These are phyloP conservation scores for Marsdenia floribunda DNA, from an alignment of 257 asterid genomes.

Conservation along the genomic window DNA sequence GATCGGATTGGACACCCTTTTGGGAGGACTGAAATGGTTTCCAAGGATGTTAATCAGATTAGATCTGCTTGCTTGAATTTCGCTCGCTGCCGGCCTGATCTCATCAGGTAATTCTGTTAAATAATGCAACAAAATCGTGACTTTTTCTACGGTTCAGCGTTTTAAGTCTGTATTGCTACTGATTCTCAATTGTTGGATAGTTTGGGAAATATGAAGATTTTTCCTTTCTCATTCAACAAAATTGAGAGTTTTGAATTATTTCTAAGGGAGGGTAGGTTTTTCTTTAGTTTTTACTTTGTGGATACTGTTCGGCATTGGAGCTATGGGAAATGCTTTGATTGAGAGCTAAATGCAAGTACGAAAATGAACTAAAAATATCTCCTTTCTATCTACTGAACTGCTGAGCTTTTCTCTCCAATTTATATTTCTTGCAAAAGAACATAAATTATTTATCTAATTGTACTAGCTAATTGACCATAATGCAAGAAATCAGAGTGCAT, in stretches of 20 bases:
- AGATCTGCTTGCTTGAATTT: conserved; percentile 83
- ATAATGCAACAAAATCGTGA: neutral
- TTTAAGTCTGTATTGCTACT: neutral
- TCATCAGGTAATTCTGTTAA: conserved; percentile 48
- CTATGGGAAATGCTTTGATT: neutral
- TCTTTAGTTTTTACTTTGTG: neutral
- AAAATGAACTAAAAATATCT: neutral
- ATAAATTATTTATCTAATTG: too few species aligned
- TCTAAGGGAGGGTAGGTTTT: neutral
- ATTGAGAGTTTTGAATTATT: neutral
- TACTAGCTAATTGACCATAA: neutral
- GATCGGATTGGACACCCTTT: conserved; percentile 60
- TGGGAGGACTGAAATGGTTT: conserved; percentile 32
- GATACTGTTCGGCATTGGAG: neutral
- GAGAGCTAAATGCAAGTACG: neutral
- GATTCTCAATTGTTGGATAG: neutral
- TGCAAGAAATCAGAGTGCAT: neutral
- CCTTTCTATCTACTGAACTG: neutral
- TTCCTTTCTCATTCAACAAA: neutral
- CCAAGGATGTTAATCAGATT: conserved; percentile 56
- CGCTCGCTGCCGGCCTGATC: conserved; percentile 59
- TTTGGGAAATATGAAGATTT: neutral
- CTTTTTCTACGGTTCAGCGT: neutral
- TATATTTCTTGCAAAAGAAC: neutral
- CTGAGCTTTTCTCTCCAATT: neutral